Percentiles rank a stretch among this genome's conserved stretches.
Conservation (phyloP, 1,284 basidiomycete species). For the Moesziomyces parantarcticus region DNA sequence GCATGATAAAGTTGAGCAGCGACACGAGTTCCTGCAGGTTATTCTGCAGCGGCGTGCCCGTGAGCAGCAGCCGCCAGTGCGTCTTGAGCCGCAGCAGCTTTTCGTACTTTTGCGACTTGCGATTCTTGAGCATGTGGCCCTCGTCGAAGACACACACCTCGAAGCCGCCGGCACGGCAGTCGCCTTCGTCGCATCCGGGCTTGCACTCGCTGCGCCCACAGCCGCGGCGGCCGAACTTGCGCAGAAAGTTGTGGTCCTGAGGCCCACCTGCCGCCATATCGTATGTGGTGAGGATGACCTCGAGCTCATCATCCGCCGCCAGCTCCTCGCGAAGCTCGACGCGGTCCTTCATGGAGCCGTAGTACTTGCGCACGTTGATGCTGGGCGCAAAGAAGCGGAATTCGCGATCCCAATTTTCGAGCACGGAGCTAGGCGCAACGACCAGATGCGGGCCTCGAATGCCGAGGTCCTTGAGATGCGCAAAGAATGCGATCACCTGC, state of each 20-base stretch:
- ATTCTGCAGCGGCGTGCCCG: constrained; percentile 90
- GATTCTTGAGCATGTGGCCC: constrained; percentile 95
- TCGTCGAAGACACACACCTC: constrained; percentile 87
- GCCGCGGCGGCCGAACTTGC: constrained; percentile 69
- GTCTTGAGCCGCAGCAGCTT: constrained; percentile 86
- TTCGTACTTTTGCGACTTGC: constrained; percentile 92
- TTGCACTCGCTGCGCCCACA: constrained; percentile 41
- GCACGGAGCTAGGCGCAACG: constrained; percentile 88
- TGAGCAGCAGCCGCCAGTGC: constrained; percentile 89
- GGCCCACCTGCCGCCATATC: constrained; percentile 84
- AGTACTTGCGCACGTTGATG: constrained; percentile 90
- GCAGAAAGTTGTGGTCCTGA: constrained; percentile 89
- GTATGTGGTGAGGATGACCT: constrained; percentile 96
- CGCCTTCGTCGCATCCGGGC: constrained; percentile 30
- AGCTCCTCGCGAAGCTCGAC: constrained; percentile 78
- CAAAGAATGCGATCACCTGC: constrained; percentile 96
- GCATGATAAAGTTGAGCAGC: constrained; percentile 96
- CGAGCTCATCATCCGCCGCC: constrained; percentile 76
- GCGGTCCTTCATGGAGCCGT: constrained; percentile 91
- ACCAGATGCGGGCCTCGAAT: constrained; percentile 86
- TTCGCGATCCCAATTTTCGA: constrained; percentile 98
- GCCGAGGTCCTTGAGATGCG: constrained; percentile 83
- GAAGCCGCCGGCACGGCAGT: constrained; percentile 76
- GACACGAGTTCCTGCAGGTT: constrained; percentile 88
- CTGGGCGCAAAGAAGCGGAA: constrained; percentile 87